These are phyloP conservation scores for Didymosphaeria variabile DNA, from an alignment of 2,329 filamentous ascomycete genomes.

Conservation along the genomic window DNA sequence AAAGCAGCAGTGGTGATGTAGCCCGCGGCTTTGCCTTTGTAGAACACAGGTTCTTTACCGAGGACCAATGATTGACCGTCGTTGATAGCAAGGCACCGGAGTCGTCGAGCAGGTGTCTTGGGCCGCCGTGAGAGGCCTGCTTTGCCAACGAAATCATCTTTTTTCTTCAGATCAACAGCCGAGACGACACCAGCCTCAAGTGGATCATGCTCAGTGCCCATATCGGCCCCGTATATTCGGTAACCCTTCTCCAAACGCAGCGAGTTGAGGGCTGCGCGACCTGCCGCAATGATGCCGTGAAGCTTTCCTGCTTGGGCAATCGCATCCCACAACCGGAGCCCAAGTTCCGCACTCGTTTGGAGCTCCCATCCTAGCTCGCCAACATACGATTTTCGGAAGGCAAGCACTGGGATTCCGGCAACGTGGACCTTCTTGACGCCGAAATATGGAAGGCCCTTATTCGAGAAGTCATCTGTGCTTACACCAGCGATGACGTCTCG, in stretches of 20 bases:
- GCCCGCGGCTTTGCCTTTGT: slow-evolving; percentile 57
- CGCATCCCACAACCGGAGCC: slow-evolving; percentile 66
- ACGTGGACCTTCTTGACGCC: slow-evolving; percentile 60
- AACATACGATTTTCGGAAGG: slow-evolving; percentile 66
- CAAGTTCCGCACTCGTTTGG: slow-evolving; percentile 67
- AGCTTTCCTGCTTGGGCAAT: slow-evolving; percentile 64
- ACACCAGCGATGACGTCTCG: slow-evolving; percentile 60
- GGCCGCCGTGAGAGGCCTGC: slow-evolving; percentile 57
- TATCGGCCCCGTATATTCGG: slow-evolving; percentile 65
- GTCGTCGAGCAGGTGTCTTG: slow-evolving; percentile 42
- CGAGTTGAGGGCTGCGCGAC: slow-evolving; percentile 66
- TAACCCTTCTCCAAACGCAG: slow-evolving; percentile 69
- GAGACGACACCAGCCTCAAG: slow-evolving; percentile 66
- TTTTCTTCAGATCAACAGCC: slow-evolving; percentile 60
- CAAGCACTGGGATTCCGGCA: slow-evolving; percentile 64
- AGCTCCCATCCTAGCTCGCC: slow-evolving; percentile 72
- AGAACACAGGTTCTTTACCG: slow-evolving; percentile 69
- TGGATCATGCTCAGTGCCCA: slow-evolving; percentile 69
- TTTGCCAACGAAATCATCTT: slow-evolving; percentile 61
- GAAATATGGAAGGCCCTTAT: slow-evolving; percentile 60
- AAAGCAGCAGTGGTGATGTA: slow-evolving; percentile 71
- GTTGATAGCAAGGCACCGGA: slow-evolving; percentile 64
- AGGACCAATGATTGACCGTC: slow-evolving; percentile 66
- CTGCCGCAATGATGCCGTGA: slow-evolving; percentile 67
- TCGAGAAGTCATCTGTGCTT: slow-evolving; percentile 58